Evolutionary conservation across 768 basidiomycete genomes (phyloP).

Genomic region (Russula sp.): DNA sequence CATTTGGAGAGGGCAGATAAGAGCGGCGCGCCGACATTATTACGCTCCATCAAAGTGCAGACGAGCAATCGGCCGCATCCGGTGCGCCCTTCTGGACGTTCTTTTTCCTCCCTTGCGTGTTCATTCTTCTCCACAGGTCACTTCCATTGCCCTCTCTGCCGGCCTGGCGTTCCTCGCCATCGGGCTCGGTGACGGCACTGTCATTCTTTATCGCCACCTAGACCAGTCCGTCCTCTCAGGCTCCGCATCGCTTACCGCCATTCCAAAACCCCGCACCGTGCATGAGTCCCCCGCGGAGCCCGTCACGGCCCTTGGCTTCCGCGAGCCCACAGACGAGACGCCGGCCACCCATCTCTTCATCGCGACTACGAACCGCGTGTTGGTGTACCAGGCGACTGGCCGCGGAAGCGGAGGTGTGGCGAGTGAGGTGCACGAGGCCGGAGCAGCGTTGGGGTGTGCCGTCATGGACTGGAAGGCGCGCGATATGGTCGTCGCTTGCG

Average conservation of each 20-base stretch:
- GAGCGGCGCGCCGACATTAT: constrained; percentile 53
- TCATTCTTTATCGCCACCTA: constrained; percentile 84
- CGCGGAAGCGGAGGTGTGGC: constrained; percentile 61
- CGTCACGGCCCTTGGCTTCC: constrained; percentile 88
- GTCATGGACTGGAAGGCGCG: constrained; percentile 67
- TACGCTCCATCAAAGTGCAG: constrained; percentile 74
- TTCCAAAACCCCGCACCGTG: constrained; percentile 83
- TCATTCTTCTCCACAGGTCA: constrained; percentile 31
- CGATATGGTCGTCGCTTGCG: constrained; percentile 79
- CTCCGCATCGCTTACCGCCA: constrained; percentile 55
- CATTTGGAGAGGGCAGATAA: constrained; percentile 68
- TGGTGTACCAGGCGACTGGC: constrained; percentile 70
- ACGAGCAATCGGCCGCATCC: constrained; percentile 74
- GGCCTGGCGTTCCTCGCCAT: constrained; percentile 81
- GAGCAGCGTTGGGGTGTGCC: constrained; percentile 79
- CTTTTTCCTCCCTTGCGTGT: not conserved
- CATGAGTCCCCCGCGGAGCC: constrained; percentile 85
- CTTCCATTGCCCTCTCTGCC: constrained; percentile 72
- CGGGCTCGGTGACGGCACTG: constrained; percentile 92
- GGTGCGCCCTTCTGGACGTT: constrained; percentile 33
- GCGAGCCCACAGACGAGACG: constrained; percentile 44
- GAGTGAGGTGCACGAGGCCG: constrained; percentile 77
- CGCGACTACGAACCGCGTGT: constrained; percentile 78
- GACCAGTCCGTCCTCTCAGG: constrained; percentile 78
- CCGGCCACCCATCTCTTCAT: constrained; percentile 62